Conservation (phyloP, 352 stramenopile species). For the Globisporangium sylvaticum region DNA sequence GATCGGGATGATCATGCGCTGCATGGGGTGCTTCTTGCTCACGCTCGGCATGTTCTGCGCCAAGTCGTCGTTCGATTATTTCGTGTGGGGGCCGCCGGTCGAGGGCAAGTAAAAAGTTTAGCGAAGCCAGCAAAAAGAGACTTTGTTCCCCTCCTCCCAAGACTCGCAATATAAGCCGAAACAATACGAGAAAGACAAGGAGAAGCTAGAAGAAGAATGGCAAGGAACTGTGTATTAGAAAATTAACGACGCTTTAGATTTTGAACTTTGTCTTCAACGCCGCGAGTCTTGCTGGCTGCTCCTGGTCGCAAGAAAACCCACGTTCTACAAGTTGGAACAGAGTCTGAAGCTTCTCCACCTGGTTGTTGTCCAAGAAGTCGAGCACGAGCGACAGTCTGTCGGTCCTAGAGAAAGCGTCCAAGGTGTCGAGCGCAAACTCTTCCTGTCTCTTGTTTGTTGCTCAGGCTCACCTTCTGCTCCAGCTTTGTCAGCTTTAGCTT, state of each 20-base stretch:
- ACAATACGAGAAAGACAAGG: not conserved
- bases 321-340: slow-evolving; percentile 20
- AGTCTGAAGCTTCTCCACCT: slow-evolving; percentile 41
- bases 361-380: slow-evolving; percentile 69
- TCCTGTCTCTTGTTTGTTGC: slow-evolving; percentile 1
- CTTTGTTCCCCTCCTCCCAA: not conserved
- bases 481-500: slow-evolving; percentile 10
- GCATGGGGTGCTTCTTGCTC: slow-evolving; percentile 81
- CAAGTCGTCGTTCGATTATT: slow-evolving; percentile 86
- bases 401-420: slow-evolving; percentile 44
- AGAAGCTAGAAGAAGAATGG: slow-evolving; percentile 4
- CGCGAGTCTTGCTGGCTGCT: not conserved
- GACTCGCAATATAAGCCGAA: slow-evolving; percentile 6
- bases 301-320: not conserved
- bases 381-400: slow-evolving; percentile 56
- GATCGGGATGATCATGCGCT: slow-evolving; percentile 79
- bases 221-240: slow-evolving; percentile 14
- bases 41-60: slow-evolving; percentile 73
- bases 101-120: slow-evolving; percentile 31
- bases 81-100: slow-evolving; percentile 36
- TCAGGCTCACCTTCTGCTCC: not conserved
- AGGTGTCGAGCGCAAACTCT: slow-evolving; percentile 32
- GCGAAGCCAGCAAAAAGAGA: not conserved
- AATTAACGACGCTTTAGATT: slow-evolving; percentile 10
- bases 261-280: slow-evolving; percentile 14